Evolutionary conservation across 2,329 filamentous ascomycete species (phyloP), one percentile per base, ranked within the genome.

Genomic region (Ceratocystis variospora): DNA sequence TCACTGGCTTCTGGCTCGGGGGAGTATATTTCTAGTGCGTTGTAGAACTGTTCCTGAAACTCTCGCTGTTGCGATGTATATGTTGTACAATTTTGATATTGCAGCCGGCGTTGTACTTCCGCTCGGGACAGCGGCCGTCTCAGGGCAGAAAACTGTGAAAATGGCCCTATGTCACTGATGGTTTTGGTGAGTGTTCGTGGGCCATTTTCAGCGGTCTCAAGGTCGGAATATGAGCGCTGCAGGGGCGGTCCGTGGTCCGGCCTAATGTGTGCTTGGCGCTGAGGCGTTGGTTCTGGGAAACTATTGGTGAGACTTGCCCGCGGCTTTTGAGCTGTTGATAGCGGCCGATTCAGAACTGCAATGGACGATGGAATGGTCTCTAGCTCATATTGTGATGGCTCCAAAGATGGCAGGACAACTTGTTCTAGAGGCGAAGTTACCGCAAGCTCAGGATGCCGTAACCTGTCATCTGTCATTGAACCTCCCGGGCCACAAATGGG

Each of bases 1-100:
- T 67, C 69, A 17, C 75, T 73, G 3, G 79, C 80, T 1, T 80
- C 76, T 3, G 78, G 73, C 0, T 87, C 86, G 0, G 82, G 80
- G 0, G 86, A 76, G 2, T 75, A 74, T 61, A 89, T 83, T 59
- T 81, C 79, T 5, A 82, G 73, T 31, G 73, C 73, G 33, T 73
- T 70, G 61, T 72, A 72, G 44, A 73, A 66, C 70, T 62, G 48
- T 44, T 63, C 65, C 44, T 73, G 65, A 48, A 63, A 63, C 37
- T 62, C 28, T 4, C 46, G 64, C 45, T 31, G 64, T 19, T 37
- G 68, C 33, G 72, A 61, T 8, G 69, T 69, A 22, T 72, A 22
- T 10, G 68, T 55, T 8, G 69, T 57, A 62, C 66, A 59, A n/a
- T 8, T 46, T 50, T 41, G 45, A n/a, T 28, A 33, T 33, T 57